Evolutionary conservation across 2,329 filamentous ascomycete species (phyloP), one percentile per base, ranked within the genome.

Genomic region (Pyricularia sp.): DNA sequence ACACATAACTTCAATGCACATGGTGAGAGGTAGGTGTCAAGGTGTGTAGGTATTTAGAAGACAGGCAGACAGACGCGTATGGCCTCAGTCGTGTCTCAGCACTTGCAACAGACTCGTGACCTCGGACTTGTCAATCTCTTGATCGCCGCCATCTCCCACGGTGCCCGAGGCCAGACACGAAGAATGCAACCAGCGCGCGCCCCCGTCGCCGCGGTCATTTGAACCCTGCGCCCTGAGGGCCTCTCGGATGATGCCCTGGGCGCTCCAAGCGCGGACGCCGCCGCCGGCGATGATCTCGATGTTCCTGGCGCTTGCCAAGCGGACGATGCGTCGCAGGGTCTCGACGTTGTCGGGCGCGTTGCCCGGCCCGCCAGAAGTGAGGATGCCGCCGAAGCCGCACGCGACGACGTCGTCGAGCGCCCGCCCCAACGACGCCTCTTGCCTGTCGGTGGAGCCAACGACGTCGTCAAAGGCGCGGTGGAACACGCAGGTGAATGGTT

Each of bases 391-490:
- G 71, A 88, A 86, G 11, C 85, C 84, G 66, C 82, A 81, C 3
- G 17, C 66, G 0, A 72, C 71, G 14, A 87, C 73, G 7, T 74
- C 73, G 4, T 76, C 72, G 31, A 86, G 73, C 1, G 76, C 76
- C 2, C 69, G 72, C 0, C 72, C 72, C 10, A 69, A 66, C 64
- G 73, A 6, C 59, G 25, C 25, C 25, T 63, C 59, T 28, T 63
- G 11, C n/a, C 26, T 28, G 42, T 71, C 65, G 11, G 20, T 9
- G 33, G 70, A 67, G 5, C 70, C 75, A 3, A 84, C 72, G 12
- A 86, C 76, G 23, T 79, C 77, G 72, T 88, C 86, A 69, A 86
- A 86, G 2, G 86, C 86, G 20, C 86, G 81, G 74, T 87, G 85
- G 71, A 88, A 84, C n/a, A 85, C 80, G 71, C 82, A 83, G 20